These are phyloP conservation scores for Diplodia corticola DNA, from an alignment of 2,329 filamentous ascomycete genomes.

Conservation along the genomic window DNA sequence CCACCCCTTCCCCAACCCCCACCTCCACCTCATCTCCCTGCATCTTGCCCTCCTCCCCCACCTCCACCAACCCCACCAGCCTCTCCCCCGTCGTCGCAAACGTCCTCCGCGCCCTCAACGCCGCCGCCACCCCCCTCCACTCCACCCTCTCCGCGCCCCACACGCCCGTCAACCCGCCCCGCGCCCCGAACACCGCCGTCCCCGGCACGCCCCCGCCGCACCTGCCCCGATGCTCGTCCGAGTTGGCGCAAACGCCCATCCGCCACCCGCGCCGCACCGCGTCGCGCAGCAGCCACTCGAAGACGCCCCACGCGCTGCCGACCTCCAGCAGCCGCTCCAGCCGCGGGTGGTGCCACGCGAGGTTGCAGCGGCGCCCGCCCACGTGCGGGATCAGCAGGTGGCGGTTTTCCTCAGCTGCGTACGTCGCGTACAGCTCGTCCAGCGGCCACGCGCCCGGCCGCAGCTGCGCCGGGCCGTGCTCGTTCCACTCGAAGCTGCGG, in stretches of 20 bases:
- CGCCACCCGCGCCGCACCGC: slow-evolving; percentile 36
- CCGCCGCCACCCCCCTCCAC: neutral
- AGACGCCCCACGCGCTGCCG: slow-evolving; percentile 40
- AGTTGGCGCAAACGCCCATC: slow-evolving; percentile 40
- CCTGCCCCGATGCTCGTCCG: slow-evolving; percentile 40
- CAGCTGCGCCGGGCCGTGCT: slow-evolving; percentile 36
- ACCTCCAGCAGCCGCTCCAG: slow-evolving; percentile 41
- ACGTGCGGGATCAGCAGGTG: slow-evolving; percentile 42
- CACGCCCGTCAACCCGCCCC: slow-evolving; percentile 1
- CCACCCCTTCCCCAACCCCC: neutral
- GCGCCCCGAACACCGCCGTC: slow-evolving; percentile 34
- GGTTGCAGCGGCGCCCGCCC: slow-evolving; percentile 38
- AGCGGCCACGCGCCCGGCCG: slow-evolving; percentile 39
- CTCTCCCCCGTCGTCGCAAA: slow-evolving; percentile 17
- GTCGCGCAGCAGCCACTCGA: slow-evolving; percentile 38
- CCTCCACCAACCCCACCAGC: neutral
- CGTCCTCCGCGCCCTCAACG: neutral
- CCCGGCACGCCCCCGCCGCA: slow-evolving; percentile 41
- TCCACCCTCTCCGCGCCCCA: neutral
- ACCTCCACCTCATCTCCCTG: slow-evolving; percentile 1
- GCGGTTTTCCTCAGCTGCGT: slow-evolving; percentile 34
- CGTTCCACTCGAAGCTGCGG: slow-evolving; percentile 42
- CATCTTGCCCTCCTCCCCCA: neutral
- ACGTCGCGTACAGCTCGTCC: slow-evolving; percentile 42
- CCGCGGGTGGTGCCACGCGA: slow-evolving; percentile 40